Evolutionary conservation across 2,329 filamentous ascomycete species (phyloP).

Genomic region (Pyrenochaeta sp.): DNA sequence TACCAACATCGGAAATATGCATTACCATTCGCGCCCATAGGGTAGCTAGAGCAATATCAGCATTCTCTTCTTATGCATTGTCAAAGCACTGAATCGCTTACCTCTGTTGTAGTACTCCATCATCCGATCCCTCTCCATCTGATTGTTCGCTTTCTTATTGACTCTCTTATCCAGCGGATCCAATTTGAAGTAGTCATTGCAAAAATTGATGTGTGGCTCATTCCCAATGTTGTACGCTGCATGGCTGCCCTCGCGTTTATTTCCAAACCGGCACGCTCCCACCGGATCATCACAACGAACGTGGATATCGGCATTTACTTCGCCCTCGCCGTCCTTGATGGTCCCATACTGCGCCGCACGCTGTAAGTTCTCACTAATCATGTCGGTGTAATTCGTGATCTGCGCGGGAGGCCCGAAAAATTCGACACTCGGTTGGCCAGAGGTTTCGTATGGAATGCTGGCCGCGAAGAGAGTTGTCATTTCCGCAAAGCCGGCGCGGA

Average conservation of each 20-base stretch:
- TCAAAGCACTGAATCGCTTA: slow-evolving; percentile 12
- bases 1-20: slow-evolving; percentile 40
- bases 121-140: slow-evolving; percentile 30
- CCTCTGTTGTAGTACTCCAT: slow-evolving; percentile 44
- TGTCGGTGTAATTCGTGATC: slow-evolving; percentile 36
- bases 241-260: slow-evolving; percentile 38
- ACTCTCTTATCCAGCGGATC: slow-evolving; percentile 32
- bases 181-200: slow-evolving; percentile 37
- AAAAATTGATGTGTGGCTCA: slow-evolving; percentile 46
- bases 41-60: slow-evolving; percentile 22
- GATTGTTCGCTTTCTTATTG: slow-evolving; percentile 29
- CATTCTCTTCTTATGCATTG: no score
- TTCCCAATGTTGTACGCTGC: slow-evolving; percentile 45
- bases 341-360: slow-evolving; percentile 40
- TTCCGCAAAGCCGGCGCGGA: slow-evolving; percentile 41
- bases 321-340: slow-evolving; percentile 26
- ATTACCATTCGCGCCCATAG: slow-evolving; percentile 47
- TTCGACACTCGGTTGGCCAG: slow-evolving; percentile 32
- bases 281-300: slow-evolving; percentile 46
- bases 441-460: slow-evolving; percentile 29
- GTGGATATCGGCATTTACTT: slow-evolving; percentile 39
- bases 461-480: slow-evolving; percentile 41
- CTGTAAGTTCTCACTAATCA: slow-evolving; percentile 37
- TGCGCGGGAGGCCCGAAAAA: slow-evolving; percentile 35
- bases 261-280: slow-evolving; percentile 32